Evolutionary conservation across 345 rosid species (phyloP).

Genomic region (Citrus glauca): DNA sequence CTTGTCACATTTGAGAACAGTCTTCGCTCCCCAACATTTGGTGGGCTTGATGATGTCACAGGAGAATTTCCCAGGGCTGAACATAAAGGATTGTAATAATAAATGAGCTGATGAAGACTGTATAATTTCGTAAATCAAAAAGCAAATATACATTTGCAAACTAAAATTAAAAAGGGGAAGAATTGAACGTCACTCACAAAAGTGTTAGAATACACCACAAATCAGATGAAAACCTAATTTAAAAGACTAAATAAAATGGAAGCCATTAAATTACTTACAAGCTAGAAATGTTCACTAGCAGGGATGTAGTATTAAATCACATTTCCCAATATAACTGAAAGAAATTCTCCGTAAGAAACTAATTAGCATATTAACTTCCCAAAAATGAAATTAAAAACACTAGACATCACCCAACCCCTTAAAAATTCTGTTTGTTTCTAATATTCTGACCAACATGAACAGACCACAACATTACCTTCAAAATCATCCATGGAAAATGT

Average conservation of each 20-base stretch:
- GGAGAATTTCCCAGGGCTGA: conserved; percentile 70
- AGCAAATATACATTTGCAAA: neutral
- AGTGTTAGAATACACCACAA: neutral
- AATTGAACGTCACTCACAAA: neutral
- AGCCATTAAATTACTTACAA: neutral
- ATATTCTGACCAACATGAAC: neutral
- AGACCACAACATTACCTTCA: conserved; percentile 47
- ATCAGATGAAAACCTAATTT: neutral
- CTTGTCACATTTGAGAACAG: conserved; percentile 81
- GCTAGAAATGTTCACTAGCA: neutral
- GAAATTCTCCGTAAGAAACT: neutral
- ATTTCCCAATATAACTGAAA: neutral
- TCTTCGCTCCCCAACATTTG: conserved; percentile 55
- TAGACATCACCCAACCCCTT: neutral
- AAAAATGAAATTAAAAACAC: neutral
- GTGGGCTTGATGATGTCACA: conserved; percentile 59
- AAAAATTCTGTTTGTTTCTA: neutral
- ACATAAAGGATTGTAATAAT: neutral
- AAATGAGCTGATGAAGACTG: neutral
- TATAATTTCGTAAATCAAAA: neutral
- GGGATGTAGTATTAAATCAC: neutral
- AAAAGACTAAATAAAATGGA: neutral
- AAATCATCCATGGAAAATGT: conserved; percentile 81
- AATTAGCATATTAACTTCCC: neutral
- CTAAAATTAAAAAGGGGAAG: neutral